These are phyloP conservation scores for Fusarium sp. DNA, from an alignment of 2,329 filamentous ascomycete species.

Conservation along the genomic window DNA sequence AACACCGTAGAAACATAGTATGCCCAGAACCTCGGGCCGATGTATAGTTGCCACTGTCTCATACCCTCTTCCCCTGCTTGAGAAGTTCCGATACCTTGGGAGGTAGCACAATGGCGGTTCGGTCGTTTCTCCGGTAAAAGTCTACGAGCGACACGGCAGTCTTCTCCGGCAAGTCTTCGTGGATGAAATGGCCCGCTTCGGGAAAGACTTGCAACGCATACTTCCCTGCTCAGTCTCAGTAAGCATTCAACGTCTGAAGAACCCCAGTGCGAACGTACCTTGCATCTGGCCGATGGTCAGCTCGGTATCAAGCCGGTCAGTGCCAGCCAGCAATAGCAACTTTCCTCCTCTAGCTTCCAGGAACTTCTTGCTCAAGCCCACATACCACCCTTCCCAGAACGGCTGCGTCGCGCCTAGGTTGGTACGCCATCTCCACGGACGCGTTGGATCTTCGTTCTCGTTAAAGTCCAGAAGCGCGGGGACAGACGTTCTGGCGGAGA, in stretches of 20 bases:
- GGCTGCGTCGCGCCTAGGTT: slow-evolving; percentile 86
- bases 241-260: slow-evolving; percentile 17
- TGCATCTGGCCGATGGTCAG: slow-evolving; percentile 98
- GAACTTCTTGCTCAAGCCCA: slow-evolving; percentile 90
- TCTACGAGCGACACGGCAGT: slow-evolving; percentile 89
- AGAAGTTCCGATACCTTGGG: slow-evolving; percentile 89
- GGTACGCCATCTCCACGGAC: slow-evolving; percentile 87
- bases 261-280: slow-evolving; percentile 66
- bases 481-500: slow-evolving; percentile 90
- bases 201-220: slow-evolving; percentile 96
- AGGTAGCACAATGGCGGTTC: slow-evolving; percentile 86
- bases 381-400: slow-evolving; percentile 97
- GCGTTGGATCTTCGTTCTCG: slow-evolving; percentile 54
- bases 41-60: slow-evolving; percentile 21
- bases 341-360: slow-evolving; percentile 86
- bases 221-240: slow-evolving; percentile 73
- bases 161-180: slow-evolving; percentile 94
- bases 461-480: slow-evolving; percentile 79
- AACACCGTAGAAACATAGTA: slow-evolving; percentile 7
- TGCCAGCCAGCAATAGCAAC: slow-evolving; percentile 87
- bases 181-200: slow-evolving; percentile 95
- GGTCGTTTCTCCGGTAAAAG: slow-evolving; percentile 93
- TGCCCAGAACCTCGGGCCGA: neutral
- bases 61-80: slow-evolving; percentile 74
- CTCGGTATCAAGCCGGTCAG: slow-evolving; percentile 91